Evolutionary conservation across 129 eudicot genomes (phyloP), one percentile per base, ranked within the genome.

Genomic region (Ambrosia artemisiifolia): DNA sequence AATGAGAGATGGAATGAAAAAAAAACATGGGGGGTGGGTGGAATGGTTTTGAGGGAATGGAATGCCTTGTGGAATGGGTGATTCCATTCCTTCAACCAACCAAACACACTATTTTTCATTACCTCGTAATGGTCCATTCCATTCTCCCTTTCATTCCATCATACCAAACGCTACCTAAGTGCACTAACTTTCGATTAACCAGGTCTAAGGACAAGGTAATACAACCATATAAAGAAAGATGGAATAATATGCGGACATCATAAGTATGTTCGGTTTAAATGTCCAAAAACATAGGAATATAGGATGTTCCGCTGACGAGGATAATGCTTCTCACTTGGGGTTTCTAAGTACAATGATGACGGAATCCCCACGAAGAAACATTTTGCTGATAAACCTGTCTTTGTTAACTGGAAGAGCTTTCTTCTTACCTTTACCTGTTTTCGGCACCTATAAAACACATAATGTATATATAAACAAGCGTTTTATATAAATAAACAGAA

Each of bases 391-490:
- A 75, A 91, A 92, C 62, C 91, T 82, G 78, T 92, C 96, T 81
- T 92, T 88, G 87, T 88, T 92, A 56, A 92, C 96, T 1, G 91
- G 86, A 74, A 80, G 91, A 46, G 96, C 92, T 85, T 88, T 92
- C 83, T 92, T 92, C 93, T 92, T 92, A 48, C 97, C 96, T 83
- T 92, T 88, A 38, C 97, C 96, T 59, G 97, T 85, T 84, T 88
- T 92, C 6, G 97, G 97, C 20, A 92, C 93, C 95, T 91, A 74
- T 35, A 55, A 20, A 71, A 2, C n/a, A 24, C 5, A 46, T 8
- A 38, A 19, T 53, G 16, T 19, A 53, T 19, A 53, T 7, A 51
- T 40, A 51, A 50, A 51, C 57, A 18, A 40, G 11, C 10, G 6
- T 40, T 40, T 2, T 40, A 40, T 40, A 7, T 40, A 40, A 18